A percentile compares a stretch with the other conserved stretches of the same genome.
Conservation (phyloP, 306 rosid genomes). For the Pyrus bretschneideri region DNA sequence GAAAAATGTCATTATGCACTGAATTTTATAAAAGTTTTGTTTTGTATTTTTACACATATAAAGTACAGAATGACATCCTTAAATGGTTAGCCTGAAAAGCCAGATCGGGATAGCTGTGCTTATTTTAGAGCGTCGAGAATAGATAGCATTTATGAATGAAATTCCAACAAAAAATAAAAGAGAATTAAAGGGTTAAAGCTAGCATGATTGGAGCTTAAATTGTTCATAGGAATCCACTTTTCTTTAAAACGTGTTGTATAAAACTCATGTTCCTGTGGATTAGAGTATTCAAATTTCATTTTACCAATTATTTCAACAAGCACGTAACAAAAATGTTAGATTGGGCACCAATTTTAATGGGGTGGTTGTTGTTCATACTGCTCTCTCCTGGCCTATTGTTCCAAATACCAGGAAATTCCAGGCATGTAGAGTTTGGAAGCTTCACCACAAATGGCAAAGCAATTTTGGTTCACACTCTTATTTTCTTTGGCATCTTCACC, state of each 20-base stretch:
- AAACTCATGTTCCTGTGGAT: not conserved
- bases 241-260: not conserved
- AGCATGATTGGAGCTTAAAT: not conserved
- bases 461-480: constrained; percentile 35
- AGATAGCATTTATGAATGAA: too few species aligned
- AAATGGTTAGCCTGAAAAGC: too few species aligned
- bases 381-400: constrained; percentile 55
- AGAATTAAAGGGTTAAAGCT: not conserved
- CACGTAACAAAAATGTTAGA: constrained; percentile 29
- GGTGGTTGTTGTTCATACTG: constrained; percentile 38
- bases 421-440: constrained; percentile 38
- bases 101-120: too few species aligned
- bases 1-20: not conserved
- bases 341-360: constrained; percentile 51
- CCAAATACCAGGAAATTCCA: constrained; percentile 43
- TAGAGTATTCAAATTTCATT: not conserved
- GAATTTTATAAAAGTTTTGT: too few species aligned
- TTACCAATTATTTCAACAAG: not conserved
- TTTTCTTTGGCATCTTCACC: constrained; percentile 43
- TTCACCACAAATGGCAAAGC: constrained; percentile 48
- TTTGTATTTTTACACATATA: not conserved
- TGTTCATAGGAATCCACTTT: not conserved
- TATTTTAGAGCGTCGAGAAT: too few species aligned
- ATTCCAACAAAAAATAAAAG: not conserved
- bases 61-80: too few species aligned